Percentiles rank a stretch among this genome's conserved stretches.
These are phyloP conservation scores for Sporothrix inflata DNA, from an alignment of 2,329 filamentous ascomycete species.

Conservation along the genomic window DNA sequence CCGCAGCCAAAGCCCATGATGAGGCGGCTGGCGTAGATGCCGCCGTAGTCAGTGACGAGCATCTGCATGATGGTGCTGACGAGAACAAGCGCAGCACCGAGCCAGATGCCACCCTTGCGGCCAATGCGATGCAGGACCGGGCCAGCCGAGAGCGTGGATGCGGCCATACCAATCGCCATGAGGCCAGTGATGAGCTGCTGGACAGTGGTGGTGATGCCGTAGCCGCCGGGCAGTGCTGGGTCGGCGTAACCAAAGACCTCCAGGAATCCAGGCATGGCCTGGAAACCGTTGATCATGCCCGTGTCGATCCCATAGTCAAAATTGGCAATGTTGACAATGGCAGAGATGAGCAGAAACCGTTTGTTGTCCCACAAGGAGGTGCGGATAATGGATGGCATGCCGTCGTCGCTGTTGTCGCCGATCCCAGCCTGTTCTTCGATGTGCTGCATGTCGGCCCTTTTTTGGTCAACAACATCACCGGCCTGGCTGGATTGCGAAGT, in stretches of 20 bases:
- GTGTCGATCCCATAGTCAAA: not conserved
- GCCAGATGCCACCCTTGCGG: not conserved
- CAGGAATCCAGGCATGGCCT: not conserved
- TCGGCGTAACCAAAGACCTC: not conserved
- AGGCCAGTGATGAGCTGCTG: slow-evolving; percentile 1
- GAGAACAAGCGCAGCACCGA: not conserved
- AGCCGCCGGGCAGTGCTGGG: not conserved
- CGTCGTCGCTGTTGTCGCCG: not conserved
- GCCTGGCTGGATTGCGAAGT: not conserved
- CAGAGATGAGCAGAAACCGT: no score
- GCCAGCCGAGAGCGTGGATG: not conserved
- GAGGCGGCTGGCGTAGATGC: not conserved
- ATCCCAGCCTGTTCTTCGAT: not conserved
- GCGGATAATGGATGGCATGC: not conserved
- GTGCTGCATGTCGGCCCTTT: not conserved
- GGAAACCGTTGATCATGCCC: not conserved
- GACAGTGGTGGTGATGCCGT: not conserved
- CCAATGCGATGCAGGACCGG: not conserved
- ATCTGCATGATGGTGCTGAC: not conserved
- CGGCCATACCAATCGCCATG: not conserved
- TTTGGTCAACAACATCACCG: not conserved
- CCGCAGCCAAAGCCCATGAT: not conserved
- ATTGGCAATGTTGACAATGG: no score
- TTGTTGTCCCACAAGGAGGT: slow-evolving; percentile 1
- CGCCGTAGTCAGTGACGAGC: not conserved